Evolutionary conservation across 345 rosid species (phyloP), one percentile per base, ranked within the genome.

Genomic region (Euphorbia tirucalli): DNA sequence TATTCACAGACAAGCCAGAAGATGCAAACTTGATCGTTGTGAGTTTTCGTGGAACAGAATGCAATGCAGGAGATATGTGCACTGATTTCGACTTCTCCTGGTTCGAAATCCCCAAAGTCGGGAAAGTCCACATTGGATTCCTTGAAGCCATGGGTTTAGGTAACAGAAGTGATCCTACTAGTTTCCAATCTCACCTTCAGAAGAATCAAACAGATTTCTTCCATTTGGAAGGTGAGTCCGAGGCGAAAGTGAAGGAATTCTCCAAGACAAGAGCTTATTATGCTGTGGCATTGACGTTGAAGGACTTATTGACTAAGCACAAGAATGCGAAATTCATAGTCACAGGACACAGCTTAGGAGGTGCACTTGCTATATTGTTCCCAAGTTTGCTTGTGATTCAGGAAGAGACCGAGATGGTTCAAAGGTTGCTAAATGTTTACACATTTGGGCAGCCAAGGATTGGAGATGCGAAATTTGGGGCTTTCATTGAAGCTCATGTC

Each of bases 391-490:
- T 90, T 27, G 85, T 87, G 66, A 70, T 87, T 43, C 92, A 90
- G 41, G 86, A 85, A 62, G 96, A 91, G 72, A 76, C 54, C 1
- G 86, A 85, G 74, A 22, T 91, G 4, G 80, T 90, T 87, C 72
- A 75, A n/a, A 88, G 89, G 62, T 67, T 94, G 74, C 61, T 88
- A 25, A 87, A 91, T 9, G 82, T 87, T 57, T 89, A 85, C 86
- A 94, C 97, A 24, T 91, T 91, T 74, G 93, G 97, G 39, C 95
- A 94, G 76, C 98, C 95, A 1, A 83, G 97, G 73, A 81, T 94
- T 21, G 93, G 97, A 44, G 77, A 91, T 79, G 27, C 61, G 69
- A 83, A 82, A 71, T 76, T 90, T n/a, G 89, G 83, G n/a, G 73
- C 57, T 44, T 90, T 83, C 78, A 86, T 94, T 89, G 87, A 86